phyloP scores from a whole-genome alignment of 2,329 filamentous ascomycete genomes.

The Pseudonectria buxi region DNA sequence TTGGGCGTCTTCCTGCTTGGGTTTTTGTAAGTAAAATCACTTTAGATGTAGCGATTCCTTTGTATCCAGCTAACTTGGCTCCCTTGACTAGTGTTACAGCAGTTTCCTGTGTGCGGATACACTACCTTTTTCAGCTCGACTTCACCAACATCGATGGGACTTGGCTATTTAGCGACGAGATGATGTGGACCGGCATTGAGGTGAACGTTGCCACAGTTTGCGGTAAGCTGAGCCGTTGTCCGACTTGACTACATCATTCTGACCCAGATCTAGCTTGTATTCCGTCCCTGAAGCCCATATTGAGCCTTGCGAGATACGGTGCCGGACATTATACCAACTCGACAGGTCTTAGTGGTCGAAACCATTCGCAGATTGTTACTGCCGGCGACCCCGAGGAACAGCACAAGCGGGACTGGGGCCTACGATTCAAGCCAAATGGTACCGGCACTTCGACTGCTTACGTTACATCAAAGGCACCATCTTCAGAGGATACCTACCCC shows the following conservation, averaged over 20 bases:
- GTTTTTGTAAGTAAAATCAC: conserved; percentile 9
- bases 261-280: conserved; percentile 41
- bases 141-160: conserved; percentile 7
- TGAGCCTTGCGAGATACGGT: conserved; percentile 62
- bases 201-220: conserved; percentile 8
- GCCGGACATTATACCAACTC: conserved; percentile 26
- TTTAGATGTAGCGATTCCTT: neutral
- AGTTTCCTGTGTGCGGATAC: conserved; percentile 3
- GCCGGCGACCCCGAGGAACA: too few species aligned
- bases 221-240: neutral
- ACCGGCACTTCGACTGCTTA: too few species aligned
- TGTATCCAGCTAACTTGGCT: too few species aligned
- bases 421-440: too few species aligned
- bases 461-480: too few species aligned
- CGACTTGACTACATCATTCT: conserved; percentile 15
- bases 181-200: conserved; percentile 12
- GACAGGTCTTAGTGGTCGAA: too few species aligned
- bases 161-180: conserved; percentile 6
- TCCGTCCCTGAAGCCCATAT: conserved; percentile 51
- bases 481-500: too few species aligned
- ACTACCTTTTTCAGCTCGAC: conserved; percentile 4
- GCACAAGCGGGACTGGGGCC: too few species aligned
- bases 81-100: conserved; percentile 1
- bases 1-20: conserved; percentile 18
- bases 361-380: too few species aligned